Percentiles rank a stretch among this genome's conserved stretches.
phyloP scores from a whole-genome alignment of 495 filamentous ascomycete genomes.

The Xylaria longipes region DNA sequence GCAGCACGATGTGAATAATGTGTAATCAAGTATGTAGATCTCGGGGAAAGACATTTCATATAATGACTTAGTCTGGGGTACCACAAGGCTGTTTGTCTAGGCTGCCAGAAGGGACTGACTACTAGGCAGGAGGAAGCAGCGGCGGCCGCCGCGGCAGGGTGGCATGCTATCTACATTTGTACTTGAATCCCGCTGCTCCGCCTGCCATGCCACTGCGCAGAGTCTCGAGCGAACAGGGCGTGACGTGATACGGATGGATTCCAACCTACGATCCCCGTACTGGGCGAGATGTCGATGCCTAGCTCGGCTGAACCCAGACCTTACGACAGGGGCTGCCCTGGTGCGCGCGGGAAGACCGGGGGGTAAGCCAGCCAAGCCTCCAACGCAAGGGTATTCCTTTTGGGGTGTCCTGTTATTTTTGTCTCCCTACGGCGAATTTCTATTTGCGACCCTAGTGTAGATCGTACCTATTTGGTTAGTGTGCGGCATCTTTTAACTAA shows the following conservation, averaged over 20 bases:
- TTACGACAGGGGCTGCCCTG: conserved; percentile 20
- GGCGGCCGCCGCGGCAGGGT: conserved; percentile 7
- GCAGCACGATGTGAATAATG: conserved; percentile 31
- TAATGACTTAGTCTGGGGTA: conserved; percentile 28
- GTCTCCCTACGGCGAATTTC: conserved; percentile 21
- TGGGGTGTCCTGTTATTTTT: conserved; percentile 27
- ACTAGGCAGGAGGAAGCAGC: not conserved
- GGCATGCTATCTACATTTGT: conserved; percentile 16
- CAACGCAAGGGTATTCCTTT: conserved; percentile 18
- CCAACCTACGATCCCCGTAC: conserved; percentile 7
- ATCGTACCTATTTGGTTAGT: conserved; percentile 10
- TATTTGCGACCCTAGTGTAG: conserved; percentile 21
- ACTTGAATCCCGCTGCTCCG: conserved; percentile 20
- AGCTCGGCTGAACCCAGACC: conserved; percentile 22
- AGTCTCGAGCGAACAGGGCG: conserved; percentile 22
- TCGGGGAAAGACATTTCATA: conserved; percentile 42
- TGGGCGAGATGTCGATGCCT: conserved; percentile 21
- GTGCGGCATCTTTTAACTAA: not conserved
- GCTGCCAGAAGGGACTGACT: conserved; percentile 9
- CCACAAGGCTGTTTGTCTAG: conserved; percentile 23
- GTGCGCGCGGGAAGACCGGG: conserved; percentile 22
- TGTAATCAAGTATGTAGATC: conserved; percentile 34
- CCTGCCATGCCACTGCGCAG: conserved; percentile 15
- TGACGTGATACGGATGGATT: conserved; percentile 29
- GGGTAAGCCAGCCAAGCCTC: conserved; percentile 24